phyloP scores from a whole-genome alignment of 75 land plant species.

The Ceratopteris richardii region DNA sequence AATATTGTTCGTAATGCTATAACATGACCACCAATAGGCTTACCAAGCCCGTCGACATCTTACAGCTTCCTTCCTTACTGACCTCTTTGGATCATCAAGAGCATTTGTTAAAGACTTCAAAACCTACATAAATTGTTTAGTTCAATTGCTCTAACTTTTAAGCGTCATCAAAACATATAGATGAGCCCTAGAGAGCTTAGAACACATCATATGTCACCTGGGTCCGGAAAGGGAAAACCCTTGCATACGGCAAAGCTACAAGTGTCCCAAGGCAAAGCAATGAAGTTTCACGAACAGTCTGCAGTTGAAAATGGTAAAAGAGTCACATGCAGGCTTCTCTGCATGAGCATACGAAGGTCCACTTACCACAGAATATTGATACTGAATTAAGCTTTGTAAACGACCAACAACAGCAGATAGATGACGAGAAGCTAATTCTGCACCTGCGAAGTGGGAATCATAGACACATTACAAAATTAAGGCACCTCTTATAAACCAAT shows the following conservation, averaged over 20 bases:
- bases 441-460: background rate
- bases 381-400: slow-evolving; percentile 38
- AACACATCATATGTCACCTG: slow-evolving; percentile 49
- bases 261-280: slow-evolving; percentile 77
- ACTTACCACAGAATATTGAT: slow-evolving; percentile 56
- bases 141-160: no score
- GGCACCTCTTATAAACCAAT: no score
- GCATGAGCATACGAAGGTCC: no score
- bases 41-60: slow-evolving; percentile 84
- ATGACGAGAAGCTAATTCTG: slow-evolving; percentile 18
- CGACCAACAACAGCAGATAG: slow-evolving; percentile 30
- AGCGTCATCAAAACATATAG: background rate
- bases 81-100: slow-evolving; percentile 76
- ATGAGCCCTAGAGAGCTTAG: no score
- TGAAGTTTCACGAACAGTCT: slow-evolving; percentile 82
- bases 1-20: no score
- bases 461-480: no score
- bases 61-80: slow-evolving; percentile 84
- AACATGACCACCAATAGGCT: background rate
- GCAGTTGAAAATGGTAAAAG: slow-evolving; percentile 8
- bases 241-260: slow-evolving; percentile 50
- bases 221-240: slow-evolving; percentile 58
- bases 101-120: slow-evolving; percentile 44
- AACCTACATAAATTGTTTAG: slow-evolving; percentile 37
- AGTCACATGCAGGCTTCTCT: no score